Percentiles rank a stretch among this genome's conserved stretches.
Conservation (phyloP, 257 asterid species). For the Nicotiana knightiana region DNA sequence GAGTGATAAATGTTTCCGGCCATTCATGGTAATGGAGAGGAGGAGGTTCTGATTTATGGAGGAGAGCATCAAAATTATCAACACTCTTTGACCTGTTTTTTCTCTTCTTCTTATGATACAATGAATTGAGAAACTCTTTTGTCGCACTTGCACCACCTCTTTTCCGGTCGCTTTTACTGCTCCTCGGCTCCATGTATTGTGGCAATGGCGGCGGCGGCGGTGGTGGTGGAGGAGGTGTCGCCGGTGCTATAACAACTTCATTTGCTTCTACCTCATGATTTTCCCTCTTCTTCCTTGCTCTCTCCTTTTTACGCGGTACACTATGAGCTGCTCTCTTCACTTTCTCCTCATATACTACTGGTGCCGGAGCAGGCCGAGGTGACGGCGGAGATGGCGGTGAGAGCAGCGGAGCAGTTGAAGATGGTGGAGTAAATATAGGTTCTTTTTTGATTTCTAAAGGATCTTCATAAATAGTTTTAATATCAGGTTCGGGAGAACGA, state of each 20-base stretch:
- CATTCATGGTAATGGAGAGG: conserved; percentile 25
- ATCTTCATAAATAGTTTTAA: conserved; percentile 35
- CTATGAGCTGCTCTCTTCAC: conserved; percentile 24
- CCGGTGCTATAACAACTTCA: conserved; percentile 18
- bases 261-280: conserved; percentile 21
- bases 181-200: conserved; percentile 22
- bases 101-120: conserved; percentile 69
- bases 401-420: conserved; percentile 15
- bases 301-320: conserved; percentile 31
- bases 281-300: conserved; percentile 27
- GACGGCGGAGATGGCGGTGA: conserved; percentile 3
- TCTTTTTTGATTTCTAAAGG: neutral
- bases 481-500: conserved; percentile 16
- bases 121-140: conserved; percentile 65
- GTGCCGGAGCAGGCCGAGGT: conserved; percentile 14
- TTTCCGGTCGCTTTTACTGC: conserved; percentile 41
- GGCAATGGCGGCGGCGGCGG: conserved; percentile 41
- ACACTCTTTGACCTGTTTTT: conserved; percentile 64
- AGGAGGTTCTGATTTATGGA: conserved; percentile 46
- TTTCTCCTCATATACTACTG: conserved; percentile 22
- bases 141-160: conserved; percentile 59
- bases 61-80: conserved; percentile 58
- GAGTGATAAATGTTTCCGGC: conserved; percentile 37
- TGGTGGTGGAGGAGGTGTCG: conserved; percentile 36
- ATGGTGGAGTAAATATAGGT: conserved; percentile 5